phyloP scores from a whole-genome alignment of 169 alveolate genomes.

The Plasmodium ovale region DNA sequence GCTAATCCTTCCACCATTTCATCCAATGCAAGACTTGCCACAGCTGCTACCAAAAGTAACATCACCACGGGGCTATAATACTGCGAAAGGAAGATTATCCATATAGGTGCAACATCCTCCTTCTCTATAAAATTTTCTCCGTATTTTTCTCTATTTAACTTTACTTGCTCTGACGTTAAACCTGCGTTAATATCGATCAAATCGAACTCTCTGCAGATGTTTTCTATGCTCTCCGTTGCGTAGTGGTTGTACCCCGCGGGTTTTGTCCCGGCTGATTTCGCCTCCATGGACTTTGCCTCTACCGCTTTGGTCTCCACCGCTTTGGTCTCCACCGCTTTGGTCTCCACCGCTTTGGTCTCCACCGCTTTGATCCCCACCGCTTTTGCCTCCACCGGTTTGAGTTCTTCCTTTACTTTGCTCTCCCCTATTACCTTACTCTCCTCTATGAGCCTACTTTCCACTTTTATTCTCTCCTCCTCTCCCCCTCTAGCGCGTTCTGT shows the following conservation, averaged over 20 bases:
- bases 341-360: neutral
- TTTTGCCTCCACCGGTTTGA: neutral
- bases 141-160: slow-evolving; percentile 83
- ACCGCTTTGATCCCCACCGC: neutral
- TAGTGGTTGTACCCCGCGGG: slow-evolving; percentile 81
- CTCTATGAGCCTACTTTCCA: slow-evolving; percentile 74
- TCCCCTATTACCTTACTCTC: neutral
- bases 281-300: slow-evolving; percentile 78
- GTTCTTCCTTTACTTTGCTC: neutral
- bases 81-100: slow-evolving; percentile 90
- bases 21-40: slow-evolving; percentile 87
- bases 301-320: slow-evolving; percentile 47
- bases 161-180: slow-evolving; percentile 82
- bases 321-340: neutral
- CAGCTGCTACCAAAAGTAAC: slow-evolving; percentile 88
- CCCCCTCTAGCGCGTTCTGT: neutral
- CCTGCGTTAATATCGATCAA: slow-evolving; percentile 83
- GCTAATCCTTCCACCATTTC: slow-evolving; percentile 93
- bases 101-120: slow-evolving; percentile 87
- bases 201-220: slow-evolving; percentile 84
- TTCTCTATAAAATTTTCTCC: slow-evolving; percentile 91
- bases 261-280: slow-evolving; percentile 62
- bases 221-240: slow-evolving; percentile 83
- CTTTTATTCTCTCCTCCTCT: neutral
- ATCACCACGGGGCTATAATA: slow-evolving; percentile 88